A percentile compares a stretch with the other conserved stretches of the same genome.
Evolutionary conservation across 805 yeast genomes (phyloP).

Genomic region (Wickerhamomyces hampshirensis): DNA sequence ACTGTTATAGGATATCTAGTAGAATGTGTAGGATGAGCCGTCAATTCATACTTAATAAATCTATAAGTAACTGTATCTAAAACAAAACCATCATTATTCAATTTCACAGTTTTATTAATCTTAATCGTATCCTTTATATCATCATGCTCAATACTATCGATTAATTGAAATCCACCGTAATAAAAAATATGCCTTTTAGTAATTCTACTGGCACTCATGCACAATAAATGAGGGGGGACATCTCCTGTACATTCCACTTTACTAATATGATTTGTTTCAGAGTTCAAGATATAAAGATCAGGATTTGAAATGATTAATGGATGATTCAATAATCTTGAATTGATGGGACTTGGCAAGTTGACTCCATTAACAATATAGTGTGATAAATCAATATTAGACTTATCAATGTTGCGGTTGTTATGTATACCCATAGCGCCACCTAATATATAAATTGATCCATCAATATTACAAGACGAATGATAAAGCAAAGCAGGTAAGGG

Average conservation of each 20-base stretch:
- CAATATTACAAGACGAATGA: conserved; percentile 38
- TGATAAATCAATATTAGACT: conserved; percentile 29
- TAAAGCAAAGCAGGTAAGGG: conserved; percentile 39
- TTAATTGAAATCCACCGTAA: conserved; percentile 64
- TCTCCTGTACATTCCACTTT: conserved; percentile 33
- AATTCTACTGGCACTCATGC: conserved; percentile 43
- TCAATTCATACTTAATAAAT: conserved; percentile 42
- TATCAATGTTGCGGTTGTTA: conserved; percentile 19
- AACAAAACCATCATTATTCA: conserved; percentile 55
- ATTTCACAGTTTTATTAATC: conserved; percentile 36
- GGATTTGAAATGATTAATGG: conserved; percentile 38
- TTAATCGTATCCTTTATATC: conserved; percentile 28
- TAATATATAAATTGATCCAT: conserved; percentile 32
- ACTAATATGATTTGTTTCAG: conserved; percentile 34
- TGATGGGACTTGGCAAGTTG: conserved; percentile 43
- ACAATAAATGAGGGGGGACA: conserved; percentile 48
- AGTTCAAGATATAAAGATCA: conserved; percentile 31
- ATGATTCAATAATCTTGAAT: conserved; percentile 34
- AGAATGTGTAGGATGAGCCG: conserved; percentile 28
- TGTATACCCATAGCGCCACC: conserved; percentile 38
- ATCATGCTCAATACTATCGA: conserved; percentile 24
- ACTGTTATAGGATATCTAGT: conserved; percentile 28
- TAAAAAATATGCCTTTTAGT: conserved; percentile 54
- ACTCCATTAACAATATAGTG: conserved; percentile 34
- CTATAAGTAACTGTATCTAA: conserved; percentile 46